Evolutionary conservation across 148 eudicot species (phyloP).

Genomic region (Rhododendron vialii): DNA sequence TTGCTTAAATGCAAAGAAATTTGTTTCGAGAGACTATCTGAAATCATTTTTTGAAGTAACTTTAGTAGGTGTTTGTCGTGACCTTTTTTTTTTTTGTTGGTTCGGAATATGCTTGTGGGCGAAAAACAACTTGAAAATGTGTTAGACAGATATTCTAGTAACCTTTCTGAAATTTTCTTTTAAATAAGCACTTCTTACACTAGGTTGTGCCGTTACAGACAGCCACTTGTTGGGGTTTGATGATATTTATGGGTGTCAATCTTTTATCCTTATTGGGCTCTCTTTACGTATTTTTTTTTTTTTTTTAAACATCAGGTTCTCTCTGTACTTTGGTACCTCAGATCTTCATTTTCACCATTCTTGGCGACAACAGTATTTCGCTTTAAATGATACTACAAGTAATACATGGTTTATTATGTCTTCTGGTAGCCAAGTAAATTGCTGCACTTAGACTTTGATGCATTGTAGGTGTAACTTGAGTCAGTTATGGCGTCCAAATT

Average conservation of each 20-base stretch:
- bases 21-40: neutral
- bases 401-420: neutral
- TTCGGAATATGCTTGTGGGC: neutral
- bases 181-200: neutral
- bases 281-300: too few relatives aligned
- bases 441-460: neutral
- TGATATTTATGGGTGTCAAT: neutral
- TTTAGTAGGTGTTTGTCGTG: neutral
- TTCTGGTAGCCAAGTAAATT: neutral
- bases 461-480: constrained; percentile 12
- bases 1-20: neutral
- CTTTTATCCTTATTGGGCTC: neutral
- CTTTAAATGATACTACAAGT: neutral
- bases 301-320: neutral
- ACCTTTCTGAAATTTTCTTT: neutral
- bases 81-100: neutral
- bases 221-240: neutral
- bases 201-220: neutral
- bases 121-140: neutral
- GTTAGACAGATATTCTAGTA: neutral
- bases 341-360: neutral
- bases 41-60: neutral
- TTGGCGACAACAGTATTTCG: neutral
- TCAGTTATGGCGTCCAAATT: constrained; percentile 32
- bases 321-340: neutral